These are phyloP conservation scores for Boletus rubescentipes DNA, from an alignment of 768 basidiomycete species.

Conservation along the genomic window DNA sequence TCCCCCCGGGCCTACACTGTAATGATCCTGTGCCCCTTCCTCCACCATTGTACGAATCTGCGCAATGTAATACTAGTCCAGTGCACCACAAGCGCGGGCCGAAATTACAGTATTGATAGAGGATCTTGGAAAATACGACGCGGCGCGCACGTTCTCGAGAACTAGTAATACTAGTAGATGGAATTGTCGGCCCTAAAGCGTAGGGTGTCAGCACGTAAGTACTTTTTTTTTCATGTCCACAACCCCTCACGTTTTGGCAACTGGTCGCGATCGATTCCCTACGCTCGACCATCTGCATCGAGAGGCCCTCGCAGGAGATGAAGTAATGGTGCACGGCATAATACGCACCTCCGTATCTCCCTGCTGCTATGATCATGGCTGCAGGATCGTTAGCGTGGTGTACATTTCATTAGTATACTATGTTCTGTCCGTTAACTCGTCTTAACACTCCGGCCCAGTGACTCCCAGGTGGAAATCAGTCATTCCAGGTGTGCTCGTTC, in stretches of 20 bases:
- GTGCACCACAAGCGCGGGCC: background rate
- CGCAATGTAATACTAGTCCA: background rate
- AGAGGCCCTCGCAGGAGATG: constrained; percentile 86
- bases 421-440: background rate
- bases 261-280: constrained; percentile 37
- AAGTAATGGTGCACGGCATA: constrained; percentile 88
- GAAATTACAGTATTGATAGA: background rate
- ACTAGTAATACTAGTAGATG: too few relatives aligned
- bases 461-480: too few relatives aligned
- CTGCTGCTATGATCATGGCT: constrained; percentile 52
- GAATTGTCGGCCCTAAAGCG: constrained; percentile 38
- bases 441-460: too few relatives aligned
- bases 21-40: background rate
- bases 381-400: constrained; percentile 85
- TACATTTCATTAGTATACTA: constrained; percentile 63
- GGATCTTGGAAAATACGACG: background rate
- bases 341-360: constrained; percentile 88
- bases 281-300: constrained; percentile 43
- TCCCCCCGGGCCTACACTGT: too few relatives aligned
- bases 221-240: background rate
- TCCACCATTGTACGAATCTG: background rate
- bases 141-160: background rate
- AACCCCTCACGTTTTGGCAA: constrained; percentile 48
- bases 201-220: background rate
- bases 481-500: background rate